These are phyloP conservation scores for Geosmithia putterillii DNA, from an alignment of 2,329 filamentous ascomycete species.

Conservation along the genomic window DNA sequence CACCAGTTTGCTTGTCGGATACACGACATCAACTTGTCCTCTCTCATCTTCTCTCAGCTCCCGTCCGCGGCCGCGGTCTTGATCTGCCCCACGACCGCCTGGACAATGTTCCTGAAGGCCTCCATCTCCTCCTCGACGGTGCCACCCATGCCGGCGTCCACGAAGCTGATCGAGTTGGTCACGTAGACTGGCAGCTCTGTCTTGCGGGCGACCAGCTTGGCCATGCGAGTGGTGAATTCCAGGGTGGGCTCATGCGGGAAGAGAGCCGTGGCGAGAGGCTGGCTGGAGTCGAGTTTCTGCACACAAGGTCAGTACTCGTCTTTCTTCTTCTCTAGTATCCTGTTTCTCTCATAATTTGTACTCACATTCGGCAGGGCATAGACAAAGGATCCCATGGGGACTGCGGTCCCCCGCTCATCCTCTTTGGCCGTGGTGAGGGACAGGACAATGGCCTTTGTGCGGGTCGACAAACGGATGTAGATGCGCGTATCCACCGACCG, in stretches of 20 bases:
- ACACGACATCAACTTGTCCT: too few species aligned
- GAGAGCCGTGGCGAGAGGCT: conserved; percentile 67
- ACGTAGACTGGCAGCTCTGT: conserved; percentile 73
- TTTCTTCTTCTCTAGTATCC: neutral
- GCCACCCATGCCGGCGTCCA: conserved; percentile 60
- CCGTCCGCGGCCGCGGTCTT: conserved; percentile 7
- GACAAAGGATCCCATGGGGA: conserved; percentile 75
- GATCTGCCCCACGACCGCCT: conserved; percentile 39
- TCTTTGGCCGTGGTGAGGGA: conserved; percentile 46
- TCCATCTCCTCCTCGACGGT: conserved; percentile 92
- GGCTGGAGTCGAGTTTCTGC: conserved; percentile 38
- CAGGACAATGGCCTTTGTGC: conserved; percentile 44
- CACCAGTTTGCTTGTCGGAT: too few species aligned
- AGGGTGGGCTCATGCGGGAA: conserved; percentile 64
- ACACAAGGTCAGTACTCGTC: neutral
- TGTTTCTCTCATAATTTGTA: conserved; percentile 2
- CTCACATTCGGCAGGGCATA: conserved; percentile 84
- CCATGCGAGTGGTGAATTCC: conserved; percentile 77
- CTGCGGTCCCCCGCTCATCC: conserved; percentile 34
- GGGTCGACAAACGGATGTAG: conserved; percentile 46
- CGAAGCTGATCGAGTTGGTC: conserved; percentile 73
- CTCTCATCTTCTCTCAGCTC: too few species aligned
- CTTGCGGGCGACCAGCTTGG: conserved; percentile 69
- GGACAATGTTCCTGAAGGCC: conserved; percentile 62
- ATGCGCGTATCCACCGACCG: conserved; percentile 48